These are phyloP conservation scores for Isoetes taiwanensis DNA, from an alignment of 75 land plant species.

Conservation along the genomic window DNA sequence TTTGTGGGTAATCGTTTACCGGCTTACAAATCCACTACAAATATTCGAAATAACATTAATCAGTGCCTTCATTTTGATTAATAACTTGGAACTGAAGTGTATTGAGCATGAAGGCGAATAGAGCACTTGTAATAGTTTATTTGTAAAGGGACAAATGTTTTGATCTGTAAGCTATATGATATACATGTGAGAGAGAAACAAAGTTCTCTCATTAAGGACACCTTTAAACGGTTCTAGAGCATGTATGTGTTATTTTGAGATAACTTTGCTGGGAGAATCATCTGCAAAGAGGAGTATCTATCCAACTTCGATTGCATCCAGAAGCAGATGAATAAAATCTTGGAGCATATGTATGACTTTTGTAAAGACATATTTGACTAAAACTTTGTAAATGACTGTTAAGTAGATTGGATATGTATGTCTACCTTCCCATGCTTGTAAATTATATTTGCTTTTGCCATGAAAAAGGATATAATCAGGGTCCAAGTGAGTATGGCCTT, in stretches of 20 bases:
- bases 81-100: too few relatives aligned
- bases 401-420: not conserved
- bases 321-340: too few relatives aligned
- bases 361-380: not conserved
- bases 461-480: conserved; percentile 94
- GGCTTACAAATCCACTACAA: conserved; percentile 87
- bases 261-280: too few relatives aligned
- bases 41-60: conserved; percentile 6
- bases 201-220: too few relatives aligned
- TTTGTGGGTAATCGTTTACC: conserved; percentile 77
- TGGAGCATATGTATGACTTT: not conserved
- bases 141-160: too few relatives aligned
- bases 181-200: not conserved
- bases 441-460: conserved; percentile 93
- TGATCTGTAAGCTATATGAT: too few relatives aligned
- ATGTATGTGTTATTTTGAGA: too few relatives aligned
- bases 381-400: not conserved
- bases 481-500: conserved; percentile 84
- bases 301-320: too few relatives aligned
- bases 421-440: conserved; percentile 84
- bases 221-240: too few relatives aligned
- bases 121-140: too few relatives aligned
- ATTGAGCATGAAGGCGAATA: too few relatives aligned
- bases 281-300: too few relatives aligned
- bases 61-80: not conserved